phyloP scores from a whole-genome alignment of 2,329 filamentous ascomycete genomes.

The Arachnomyces sp. region DNA sequence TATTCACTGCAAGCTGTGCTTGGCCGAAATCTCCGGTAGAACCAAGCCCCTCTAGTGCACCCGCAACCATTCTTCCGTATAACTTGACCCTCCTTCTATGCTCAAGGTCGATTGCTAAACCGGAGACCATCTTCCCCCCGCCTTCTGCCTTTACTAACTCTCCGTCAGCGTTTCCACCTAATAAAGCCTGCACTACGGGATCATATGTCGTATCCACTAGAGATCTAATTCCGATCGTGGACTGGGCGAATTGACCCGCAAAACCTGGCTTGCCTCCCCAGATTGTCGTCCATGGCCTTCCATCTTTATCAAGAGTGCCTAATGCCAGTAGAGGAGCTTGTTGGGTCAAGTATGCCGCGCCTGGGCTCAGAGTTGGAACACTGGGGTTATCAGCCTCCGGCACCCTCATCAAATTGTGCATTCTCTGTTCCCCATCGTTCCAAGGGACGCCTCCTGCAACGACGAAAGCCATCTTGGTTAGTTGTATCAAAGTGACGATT shows the following conservation, averaged over 20 bases:
- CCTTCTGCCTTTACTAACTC: conserved; percentile 36
- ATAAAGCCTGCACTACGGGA: conserved; percentile 60
- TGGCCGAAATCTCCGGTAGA: conserved; percentile 25
- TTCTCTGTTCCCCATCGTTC: conserved; percentile 59
- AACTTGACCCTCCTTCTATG: conserved; percentile 67
- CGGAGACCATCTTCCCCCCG: conserved; percentile 49
- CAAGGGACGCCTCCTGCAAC: conserved; percentile 33
- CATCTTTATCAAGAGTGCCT: conserved; percentile 59
- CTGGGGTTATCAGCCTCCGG: conserved; percentile 61
- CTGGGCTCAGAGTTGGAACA: conserved; percentile 51
- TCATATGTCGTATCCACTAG: conserved; percentile 56
- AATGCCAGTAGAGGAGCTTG: conserved; percentile 62
- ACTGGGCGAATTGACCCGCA: conserved; percentile 53
- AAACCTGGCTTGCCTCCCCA: conserved; percentile 71
- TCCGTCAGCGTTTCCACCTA: conserved; percentile 41
- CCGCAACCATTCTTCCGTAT: conserved; percentile 61
- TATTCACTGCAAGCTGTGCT: conserved; percentile 56
- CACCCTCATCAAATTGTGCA: conserved; percentile 56
- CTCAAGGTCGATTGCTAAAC: conserved; percentile 56
- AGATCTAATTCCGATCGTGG: conserved; percentile 57
- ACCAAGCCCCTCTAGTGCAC: conserved; percentile 29
- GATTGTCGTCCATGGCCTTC: conserved; percentile 67
- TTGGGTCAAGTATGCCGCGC: conserved; percentile 55
- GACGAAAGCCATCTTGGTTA: conserved; percentile 16
- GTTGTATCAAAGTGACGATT: no score